phyloP scores from a whole-genome alignment of 148 eudicot species.

The Vaccinium corymbosum region DNA sequence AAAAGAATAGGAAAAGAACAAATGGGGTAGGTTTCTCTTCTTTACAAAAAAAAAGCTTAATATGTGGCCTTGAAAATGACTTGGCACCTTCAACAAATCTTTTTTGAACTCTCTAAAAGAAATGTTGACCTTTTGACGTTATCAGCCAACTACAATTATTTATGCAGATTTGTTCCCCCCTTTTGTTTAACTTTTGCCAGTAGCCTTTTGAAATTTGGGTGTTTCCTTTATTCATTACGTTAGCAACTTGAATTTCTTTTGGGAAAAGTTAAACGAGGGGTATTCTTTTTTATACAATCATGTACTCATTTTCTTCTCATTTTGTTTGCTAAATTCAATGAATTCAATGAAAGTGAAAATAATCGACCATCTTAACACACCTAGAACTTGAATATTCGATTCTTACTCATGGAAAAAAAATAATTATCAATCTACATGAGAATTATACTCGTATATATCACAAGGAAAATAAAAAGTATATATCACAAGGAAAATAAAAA shows the following conservation, averaged over 20 bases:
- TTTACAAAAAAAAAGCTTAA: background rate
- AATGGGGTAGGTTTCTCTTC: background rate
- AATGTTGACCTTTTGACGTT: background rate
- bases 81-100: background rate
- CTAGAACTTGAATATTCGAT: too few relatives aligned
- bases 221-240: conserved; percentile 7
- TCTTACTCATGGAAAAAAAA: too few relatives aligned
- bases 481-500: too few relatives aligned
- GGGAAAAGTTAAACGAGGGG: background rate
- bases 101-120: background rate
- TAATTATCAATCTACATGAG: too few relatives aligned
- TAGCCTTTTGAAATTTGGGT: background rate
- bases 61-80: background rate
- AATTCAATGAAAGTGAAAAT: background rate
- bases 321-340: background rate
- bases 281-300: background rate
- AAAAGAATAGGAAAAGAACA: background rate
- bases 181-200: background rate
- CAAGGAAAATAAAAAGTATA: too few relatives aligned
- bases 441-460: too few relatives aligned
- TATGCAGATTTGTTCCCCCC: conserved; percentile 3
- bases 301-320: background rate
- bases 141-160: background rate
- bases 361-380: too few relatives aligned
- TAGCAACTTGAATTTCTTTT: background rate